phyloP scores from a whole-genome alignment of 2,329 filamentous ascomycete genomes.

The Trichoderma gracile region DNA sequence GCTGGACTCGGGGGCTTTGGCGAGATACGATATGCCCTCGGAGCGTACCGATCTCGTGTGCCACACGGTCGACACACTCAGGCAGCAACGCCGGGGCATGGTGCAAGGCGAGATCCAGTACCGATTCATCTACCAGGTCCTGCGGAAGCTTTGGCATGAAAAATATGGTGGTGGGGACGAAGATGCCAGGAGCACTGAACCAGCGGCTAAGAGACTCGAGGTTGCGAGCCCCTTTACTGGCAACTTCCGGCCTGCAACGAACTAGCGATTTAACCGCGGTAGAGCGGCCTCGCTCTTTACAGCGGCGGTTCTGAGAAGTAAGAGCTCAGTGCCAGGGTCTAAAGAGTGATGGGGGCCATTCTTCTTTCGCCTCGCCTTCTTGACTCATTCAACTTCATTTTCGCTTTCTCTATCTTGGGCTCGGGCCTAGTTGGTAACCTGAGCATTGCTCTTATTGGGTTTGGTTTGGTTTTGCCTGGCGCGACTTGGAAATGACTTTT shows the following conservation, averaged over 20 bases:
- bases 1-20: constrained; percentile 71
- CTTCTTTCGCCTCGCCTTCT: background rate
- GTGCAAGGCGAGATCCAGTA: constrained; percentile 88
- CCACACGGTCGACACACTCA: constrained; percentile 74
- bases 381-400: background rate
- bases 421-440: background rate
- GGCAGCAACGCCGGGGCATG: constrained; percentile 92
- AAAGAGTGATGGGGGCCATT: constrained; percentile 14
- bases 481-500: background rate
- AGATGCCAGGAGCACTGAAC: constrained; percentile 42
- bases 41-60: constrained; percentile 65
- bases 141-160: constrained; percentile 73
- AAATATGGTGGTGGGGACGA: constrained; percentile 52
- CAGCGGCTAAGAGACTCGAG: constrained; percentile 56
- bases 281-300: constrained; percentile 16
- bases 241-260: constrained; percentile 13
- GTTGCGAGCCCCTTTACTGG: constrained; percentile 47
- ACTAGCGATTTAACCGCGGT: constrained; percentile 24
- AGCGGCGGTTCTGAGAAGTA: constrained; percentile 17
- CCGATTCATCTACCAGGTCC: constrained; percentile 82
- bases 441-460: background rate
- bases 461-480: background rate
- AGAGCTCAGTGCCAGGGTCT: constrained; percentile 19
- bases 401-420: background rate
- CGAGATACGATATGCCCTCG: constrained; percentile 44